Conservation (phyloP, 257 asterid genomes). For the Petunia axillaris region DNA sequence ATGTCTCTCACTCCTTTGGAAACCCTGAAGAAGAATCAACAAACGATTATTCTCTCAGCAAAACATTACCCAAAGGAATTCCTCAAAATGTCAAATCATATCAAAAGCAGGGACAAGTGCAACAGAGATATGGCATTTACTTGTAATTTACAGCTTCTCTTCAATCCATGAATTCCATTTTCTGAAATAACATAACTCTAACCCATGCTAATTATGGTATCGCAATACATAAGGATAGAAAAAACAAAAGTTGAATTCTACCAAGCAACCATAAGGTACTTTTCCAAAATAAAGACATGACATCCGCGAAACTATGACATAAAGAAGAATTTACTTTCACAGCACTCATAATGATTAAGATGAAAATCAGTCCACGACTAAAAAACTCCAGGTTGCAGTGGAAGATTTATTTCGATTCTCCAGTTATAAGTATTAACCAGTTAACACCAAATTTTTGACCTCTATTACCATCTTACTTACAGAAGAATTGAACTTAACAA, state of each 20-base stretch:
- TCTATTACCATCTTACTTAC: neutral
- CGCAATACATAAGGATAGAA: neutral
- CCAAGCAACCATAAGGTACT: neutral
- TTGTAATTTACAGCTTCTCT: neutral
- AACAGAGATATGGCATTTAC: neutral
- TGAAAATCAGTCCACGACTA: neutral
- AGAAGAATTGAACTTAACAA: slow-evolving; percentile 9
- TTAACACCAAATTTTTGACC: neutral
- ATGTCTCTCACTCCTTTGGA: slow-evolving; percentile 87
- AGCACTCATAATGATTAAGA: neutral
- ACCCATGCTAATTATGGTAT: neutral
- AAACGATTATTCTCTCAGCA: neutral
- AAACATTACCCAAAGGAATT: neutral
- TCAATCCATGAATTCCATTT: neutral
- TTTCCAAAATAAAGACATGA: neutral
- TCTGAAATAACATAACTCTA: neutral
- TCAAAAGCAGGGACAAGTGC: slow-evolving; percentile 1
- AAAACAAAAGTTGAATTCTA: neutral
- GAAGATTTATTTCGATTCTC: neutral
- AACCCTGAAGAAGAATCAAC: slow-evolving; percentile 50
- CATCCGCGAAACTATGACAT: neutral
- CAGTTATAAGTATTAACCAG: neutral
- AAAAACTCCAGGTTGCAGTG: neutral
- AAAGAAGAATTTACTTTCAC: neutral
- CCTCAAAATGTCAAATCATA: neutral